Base-by-base conservation (phyloP, 768 basidiomycete species). In the Agaricus bisporus region DNA sequence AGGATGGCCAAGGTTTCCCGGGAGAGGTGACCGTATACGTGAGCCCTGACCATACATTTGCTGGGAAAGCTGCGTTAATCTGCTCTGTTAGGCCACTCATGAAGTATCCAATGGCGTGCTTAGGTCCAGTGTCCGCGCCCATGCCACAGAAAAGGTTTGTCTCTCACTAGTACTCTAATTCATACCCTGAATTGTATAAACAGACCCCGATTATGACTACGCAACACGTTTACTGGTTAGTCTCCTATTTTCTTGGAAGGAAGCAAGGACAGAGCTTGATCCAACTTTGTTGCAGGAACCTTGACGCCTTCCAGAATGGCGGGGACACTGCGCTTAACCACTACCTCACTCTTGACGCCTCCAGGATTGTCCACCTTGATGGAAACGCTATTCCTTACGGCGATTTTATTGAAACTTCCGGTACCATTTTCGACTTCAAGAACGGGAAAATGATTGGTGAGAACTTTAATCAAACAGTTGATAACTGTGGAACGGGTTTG, bases 191-290 rank as follows among this genome's bases (percentile, higher is more conserved):
- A 17, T 29, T 9, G n/a, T 14, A 3, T 15, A 35, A n/a, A 20
- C 50, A 73, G 73, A 81, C 80, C 2, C 80, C 80, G 0, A 79
- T 81, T 49, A 79, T 81, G 79, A 61, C 80, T 26, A 79, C 79
- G 0, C 77, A 77, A 52, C 80, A 81, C 56, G 68, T 76, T 29
- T 82, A 80, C 60, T 79, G 76, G 78, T 76, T 41, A 15, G 64
- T 41, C 10, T 48, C 8, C 28, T 5, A 17, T n/a, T 15, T 35
- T 38, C 4, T 9, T 52, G 37, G 3, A 47, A 17, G 29, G 10
- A 14, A 39, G 7, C 6, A 7, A 45, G 12, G 5, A 4, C 41
- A 17, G 43, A 26, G 18, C 28, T 12, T 41, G 32, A 18, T 9
- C 17, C 10, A 38, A 18, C 12, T 2, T 2, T 6, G 28, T 29